phyloP scores from a whole-genome alignment of 2,329 filamentous ascomycete species.

The Aureobasidium lini region DNA sequence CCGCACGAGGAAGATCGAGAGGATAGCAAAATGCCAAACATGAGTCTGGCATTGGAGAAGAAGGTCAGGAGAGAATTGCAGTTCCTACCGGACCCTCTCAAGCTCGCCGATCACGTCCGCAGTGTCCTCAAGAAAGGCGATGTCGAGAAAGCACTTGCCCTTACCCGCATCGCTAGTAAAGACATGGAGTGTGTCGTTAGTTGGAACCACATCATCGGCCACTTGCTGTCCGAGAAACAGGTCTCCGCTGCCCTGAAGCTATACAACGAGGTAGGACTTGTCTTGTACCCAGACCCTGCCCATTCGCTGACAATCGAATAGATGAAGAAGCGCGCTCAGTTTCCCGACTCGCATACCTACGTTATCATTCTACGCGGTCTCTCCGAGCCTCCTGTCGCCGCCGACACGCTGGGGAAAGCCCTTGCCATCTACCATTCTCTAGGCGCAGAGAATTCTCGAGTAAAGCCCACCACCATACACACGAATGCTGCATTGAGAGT shows the following conservation, averaged over 20 bases:
- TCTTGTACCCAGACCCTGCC: too few relatives aligned
- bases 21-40: constrained; percentile 13
- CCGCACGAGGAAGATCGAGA: not conserved
- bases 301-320: constrained; percentile 28
- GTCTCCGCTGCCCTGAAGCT: constrained; percentile 63
- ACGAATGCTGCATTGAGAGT: constrained; percentile 82
- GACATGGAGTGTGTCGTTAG: constrained; percentile 60
- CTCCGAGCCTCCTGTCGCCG: constrained; percentile 50
- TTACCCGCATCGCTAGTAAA: constrained; percentile 64
- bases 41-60: constrained; percentile 18
- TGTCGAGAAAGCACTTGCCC: constrained; percentile 57
- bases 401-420: constrained; percentile 57
- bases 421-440: constrained; percentile 72
- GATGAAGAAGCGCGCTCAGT: constrained; percentile 91
- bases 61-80: constrained; percentile 50
- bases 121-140: constrained; percentile 52
- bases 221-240: constrained; percentile 55
- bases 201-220: constrained; percentile 81
- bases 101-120: constrained; percentile 62
- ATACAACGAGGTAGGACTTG: constrained; percentile 68
- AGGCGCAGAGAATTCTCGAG: constrained; percentile 50
- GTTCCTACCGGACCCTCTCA: constrained; percentile 62
- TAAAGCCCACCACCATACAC: constrained; percentile 71
- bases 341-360: constrained; percentile 75
- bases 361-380: constrained; percentile 76